A percentile compares a stretch with the other conserved stretches of the same genome.
These are phyloP conservation scores for Aspergillus neoniger DNA, from an alignment of 2,329 filamentous ascomycete species.

Conservation along the genomic window DNA sequence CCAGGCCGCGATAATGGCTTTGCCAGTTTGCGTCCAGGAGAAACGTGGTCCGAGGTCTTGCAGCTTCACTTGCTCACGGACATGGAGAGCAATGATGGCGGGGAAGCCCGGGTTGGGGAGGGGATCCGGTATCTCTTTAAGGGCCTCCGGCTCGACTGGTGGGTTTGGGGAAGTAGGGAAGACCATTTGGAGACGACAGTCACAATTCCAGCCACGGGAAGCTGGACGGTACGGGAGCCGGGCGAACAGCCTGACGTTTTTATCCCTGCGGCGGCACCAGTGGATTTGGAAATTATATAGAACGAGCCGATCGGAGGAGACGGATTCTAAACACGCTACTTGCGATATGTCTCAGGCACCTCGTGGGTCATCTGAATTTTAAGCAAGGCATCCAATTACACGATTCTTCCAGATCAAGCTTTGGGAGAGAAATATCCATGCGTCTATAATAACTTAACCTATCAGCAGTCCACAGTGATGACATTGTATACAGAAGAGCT, in stretches of 20 bases:
- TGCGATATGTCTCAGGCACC: background rate
- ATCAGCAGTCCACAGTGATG: background rate
- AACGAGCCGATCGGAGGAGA: background rate
- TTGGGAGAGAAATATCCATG: background rate
- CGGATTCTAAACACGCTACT: background rate
- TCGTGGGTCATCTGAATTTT: background rate
- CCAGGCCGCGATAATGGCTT: background rate
- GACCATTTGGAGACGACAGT: background rate
- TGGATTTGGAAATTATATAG: background rate
- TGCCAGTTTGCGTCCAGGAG: background rate
- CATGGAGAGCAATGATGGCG: background rate
- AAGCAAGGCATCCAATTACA: background rate
- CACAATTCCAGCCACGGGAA: background rate
- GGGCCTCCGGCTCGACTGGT: background rate
- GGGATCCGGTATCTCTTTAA: background rate
- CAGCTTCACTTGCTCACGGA: background rate
- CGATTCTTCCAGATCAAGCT: background rate
- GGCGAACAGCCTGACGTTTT: background rate
- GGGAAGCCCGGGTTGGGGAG: background rate
- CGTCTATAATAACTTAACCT: background rate
- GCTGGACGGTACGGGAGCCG: background rate
- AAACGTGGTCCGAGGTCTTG: conserved; percentile 1
- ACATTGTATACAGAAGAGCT: background rate
- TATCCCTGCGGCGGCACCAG: background rate
- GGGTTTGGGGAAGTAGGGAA: background rate